Evolutionary conservation across 225 moss, liverwort and hornwort genomes (phyloP), one percentile per base, ranked within the genome.

Genomic region (Sphagnum tenellum): DNA sequence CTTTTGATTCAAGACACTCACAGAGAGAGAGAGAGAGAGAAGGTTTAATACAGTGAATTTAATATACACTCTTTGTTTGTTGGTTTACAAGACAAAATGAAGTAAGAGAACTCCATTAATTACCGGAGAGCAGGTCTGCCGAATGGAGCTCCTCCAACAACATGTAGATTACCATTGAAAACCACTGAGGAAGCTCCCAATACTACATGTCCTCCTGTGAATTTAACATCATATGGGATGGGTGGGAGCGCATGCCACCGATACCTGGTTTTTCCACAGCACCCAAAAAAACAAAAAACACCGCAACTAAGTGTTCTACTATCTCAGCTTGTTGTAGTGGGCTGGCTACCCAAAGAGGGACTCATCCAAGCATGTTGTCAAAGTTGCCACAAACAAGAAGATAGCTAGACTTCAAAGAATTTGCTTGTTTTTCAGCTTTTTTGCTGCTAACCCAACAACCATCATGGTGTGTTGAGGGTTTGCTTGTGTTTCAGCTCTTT

Each of bases 211-310:
- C 78, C 82, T 56, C 78, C 75, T 1, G 82, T 82, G 50, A 73
- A 59, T 3, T 14, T 45, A 0, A 12, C 13, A 55, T 78, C 78
- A 56, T 82, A 82, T 0, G 82, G 82, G 48, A 82, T 64, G 48
- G 82, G 82, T 60, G 82, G 82, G 59, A 82, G 75, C 12, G 82
- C 62, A 46, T 82, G 75, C 82, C 82, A 82, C 60, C 76, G 66
- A 14, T 73, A 76, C 29, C 73, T 75, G 68, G 70, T 50, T 76
- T 70, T 47, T 80, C 80, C 47, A 76, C 66, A 53, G 76, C 80
- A 64, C 10, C 13, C 3, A 13, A 10, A 56, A 4, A 11, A 56
- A 5, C 11, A 56, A 0, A 14, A 45, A 44, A n/a, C 3, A n/a
- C 29, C 12, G 29, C n/a, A 29, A 6, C 13, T 12, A 12, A 12